Conservation (phyloP, 139 green algal genomes). For the Pleodorina starrii region DNA sequence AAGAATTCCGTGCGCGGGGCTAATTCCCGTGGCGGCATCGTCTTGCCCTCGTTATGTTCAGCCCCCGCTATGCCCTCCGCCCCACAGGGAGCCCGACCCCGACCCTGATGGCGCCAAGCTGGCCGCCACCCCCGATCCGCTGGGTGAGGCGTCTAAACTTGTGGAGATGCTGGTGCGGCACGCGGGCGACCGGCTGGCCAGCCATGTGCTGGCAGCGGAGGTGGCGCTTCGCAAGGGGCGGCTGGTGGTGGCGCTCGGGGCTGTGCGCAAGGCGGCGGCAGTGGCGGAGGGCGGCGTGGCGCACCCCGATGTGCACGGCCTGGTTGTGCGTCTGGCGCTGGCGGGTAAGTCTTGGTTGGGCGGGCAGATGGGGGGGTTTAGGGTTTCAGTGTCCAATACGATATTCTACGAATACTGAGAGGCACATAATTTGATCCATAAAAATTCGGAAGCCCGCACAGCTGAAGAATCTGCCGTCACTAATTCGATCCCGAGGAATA, state of each 20-base stretch:
- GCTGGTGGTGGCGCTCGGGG: constrained; percentile 86
- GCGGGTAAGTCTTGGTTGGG: constrained; percentile 42
- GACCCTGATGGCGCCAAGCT: constrained; percentile 92
- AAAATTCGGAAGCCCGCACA: too few species aligned
- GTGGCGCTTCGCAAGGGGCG: constrained; percentile 82
- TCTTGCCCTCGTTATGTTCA: too few species aligned
- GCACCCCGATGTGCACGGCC: constrained; percentile 77
- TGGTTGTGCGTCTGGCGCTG: constrained; percentile 72
- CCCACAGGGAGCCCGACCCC: constrained; percentile 72
- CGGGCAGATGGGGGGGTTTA: too few species aligned
- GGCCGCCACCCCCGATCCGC: constrained; percentile 77
- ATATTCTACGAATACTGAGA: too few species aligned
- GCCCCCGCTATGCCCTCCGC: too few species aligned
- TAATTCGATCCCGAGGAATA: too few species aligned
- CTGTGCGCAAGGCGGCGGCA: constrained; percentile 72
- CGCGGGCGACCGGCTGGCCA: constrained; percentile 32
- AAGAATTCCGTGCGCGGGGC: too few species aligned
- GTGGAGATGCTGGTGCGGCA: constrained; percentile 76
- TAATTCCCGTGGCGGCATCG: not conserved
- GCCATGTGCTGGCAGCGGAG: constrained; percentile 73
- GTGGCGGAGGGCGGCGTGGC: constrained; percentile 60
- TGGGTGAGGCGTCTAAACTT: constrained; percentile 92
- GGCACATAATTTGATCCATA: too few species aligned
- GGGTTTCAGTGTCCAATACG: too few species aligned
- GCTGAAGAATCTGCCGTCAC: too few species aligned